A percentile compares a stretch with the other conserved stretches of the same genome.
Evolutionary conservation across 1,284 basidiomycete species (phyloP).

Genomic region (Trichosporon coremiiforme): DNA sequence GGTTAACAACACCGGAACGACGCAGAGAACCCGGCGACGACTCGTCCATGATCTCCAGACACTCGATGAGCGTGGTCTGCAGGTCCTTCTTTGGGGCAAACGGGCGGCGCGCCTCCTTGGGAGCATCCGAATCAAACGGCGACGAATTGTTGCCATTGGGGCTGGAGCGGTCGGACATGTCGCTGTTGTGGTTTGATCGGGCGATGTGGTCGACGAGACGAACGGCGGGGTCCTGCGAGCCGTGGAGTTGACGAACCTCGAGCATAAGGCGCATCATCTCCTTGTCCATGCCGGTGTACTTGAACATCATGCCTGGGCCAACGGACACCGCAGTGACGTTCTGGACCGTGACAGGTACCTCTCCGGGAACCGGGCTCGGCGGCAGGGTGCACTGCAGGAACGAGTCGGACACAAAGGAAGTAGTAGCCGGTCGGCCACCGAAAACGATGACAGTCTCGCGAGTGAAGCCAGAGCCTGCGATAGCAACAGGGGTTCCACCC

Average conservation of each 20-base stretch:
- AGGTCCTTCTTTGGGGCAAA: slow-evolving; percentile 56
- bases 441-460: slow-evolving; percentile 72
- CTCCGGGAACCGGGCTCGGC: slow-evolving; percentile 76
- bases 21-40: slow-evolving; percentile 47
- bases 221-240: slow-evolving; percentile 43
- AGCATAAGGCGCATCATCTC: slow-evolving; percentile 52
- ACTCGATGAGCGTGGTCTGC: slow-evolving; percentile 74
- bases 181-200: slow-evolving; percentile 36
- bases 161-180: slow-evolving; percentile 42
- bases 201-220: slow-evolving; percentile 45
- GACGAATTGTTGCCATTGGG: slow-evolving; percentile 29
- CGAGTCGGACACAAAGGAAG: slow-evolving; percentile 88
- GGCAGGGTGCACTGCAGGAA: slow-evolving; percentile 92
- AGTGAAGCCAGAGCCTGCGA: slow-evolving; percentile 84
- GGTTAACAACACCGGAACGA: slow-evolving; percentile 66
- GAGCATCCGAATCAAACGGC: slow-evolving; percentile 45
- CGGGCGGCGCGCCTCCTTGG: slow-evolving; percentile 35
- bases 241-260: slow-evolving; percentile 45
- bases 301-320: slow-evolving; percentile 42
- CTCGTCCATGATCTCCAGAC: slow-evolving; percentile 61
- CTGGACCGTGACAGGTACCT: slow-evolving; percentile 83
- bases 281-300: slow-evolving; percentile 47
- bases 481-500: slow-evolving; percentile 92
- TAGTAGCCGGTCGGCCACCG: slow-evolving; percentile 79
- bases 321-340: slow-evolving; percentile 48